Evolutionary conservation across 495 filamentous ascomycete genomes (phyloP).

Genomic region (Neurospora sp.): DNA sequence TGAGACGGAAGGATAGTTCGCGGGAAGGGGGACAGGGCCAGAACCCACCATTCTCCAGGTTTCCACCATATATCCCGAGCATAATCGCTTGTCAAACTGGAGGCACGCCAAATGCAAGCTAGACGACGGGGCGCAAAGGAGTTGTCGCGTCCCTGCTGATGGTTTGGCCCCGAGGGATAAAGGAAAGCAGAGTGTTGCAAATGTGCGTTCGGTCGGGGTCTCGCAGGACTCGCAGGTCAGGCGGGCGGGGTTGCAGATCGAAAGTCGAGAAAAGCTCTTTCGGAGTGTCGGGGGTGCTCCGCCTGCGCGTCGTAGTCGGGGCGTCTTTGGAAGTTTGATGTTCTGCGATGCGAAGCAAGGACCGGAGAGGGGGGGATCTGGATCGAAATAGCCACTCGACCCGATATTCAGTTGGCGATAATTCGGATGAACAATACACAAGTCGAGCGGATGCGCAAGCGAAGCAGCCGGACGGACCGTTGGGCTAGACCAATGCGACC

Average conservation of each 20-base stretch:
- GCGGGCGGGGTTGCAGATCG: neutral
- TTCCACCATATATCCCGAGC: constrained; percentile 37
- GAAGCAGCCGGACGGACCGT: neutral
- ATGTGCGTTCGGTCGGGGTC: neutral
- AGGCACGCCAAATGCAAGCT: constrained; percentile 3
- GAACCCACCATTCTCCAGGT: constrained; percentile 37
- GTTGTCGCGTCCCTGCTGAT: neutral
- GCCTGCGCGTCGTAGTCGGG: neutral
- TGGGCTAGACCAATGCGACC: neutral
- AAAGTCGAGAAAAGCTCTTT: neutral
- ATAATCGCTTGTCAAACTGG: constrained; percentile 25
- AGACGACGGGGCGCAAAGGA: neutral
- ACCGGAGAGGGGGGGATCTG: neutral
- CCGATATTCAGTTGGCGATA: neutral
- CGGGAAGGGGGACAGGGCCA: constrained; percentile 1
- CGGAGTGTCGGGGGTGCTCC: neutral
- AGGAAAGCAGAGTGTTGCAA: neutral
- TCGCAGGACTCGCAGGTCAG: neutral
- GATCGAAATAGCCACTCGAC: neutral
- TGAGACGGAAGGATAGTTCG: neutral
- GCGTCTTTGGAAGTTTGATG: neutral
- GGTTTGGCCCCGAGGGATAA: neutral
- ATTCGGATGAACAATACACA: neutral
- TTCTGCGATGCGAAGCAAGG: neutral
- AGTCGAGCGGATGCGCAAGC: neutral